phyloP scores from a whole-genome alignment of 495 filamentous ascomycete genomes.

The Aspergillus panamensis region DNA sequence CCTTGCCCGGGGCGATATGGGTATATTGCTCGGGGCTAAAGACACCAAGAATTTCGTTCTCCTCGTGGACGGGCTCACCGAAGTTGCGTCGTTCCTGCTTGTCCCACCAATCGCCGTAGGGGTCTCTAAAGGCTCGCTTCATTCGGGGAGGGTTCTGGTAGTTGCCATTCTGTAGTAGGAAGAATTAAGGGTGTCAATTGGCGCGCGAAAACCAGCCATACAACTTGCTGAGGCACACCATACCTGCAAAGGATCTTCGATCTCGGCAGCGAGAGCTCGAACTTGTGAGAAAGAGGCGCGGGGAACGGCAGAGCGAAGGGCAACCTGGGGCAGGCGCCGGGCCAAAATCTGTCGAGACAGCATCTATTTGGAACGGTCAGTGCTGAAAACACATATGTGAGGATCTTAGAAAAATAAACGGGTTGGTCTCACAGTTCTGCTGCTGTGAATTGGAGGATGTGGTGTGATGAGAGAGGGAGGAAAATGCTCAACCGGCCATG shows the following conservation, averaged over 20 bases:
- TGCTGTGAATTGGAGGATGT: constrained; percentile 29
- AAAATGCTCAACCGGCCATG: constrained; percentile 22
- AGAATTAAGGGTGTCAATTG: constrained; percentile 18
- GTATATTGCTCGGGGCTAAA: constrained; percentile 89
- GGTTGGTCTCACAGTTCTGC: constrained; percentile 25
- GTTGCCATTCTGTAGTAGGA: constrained; percentile 69
- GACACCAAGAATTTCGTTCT: constrained; percentile 90
- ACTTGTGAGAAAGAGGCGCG: constrained; percentile 51
- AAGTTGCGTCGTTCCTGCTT: constrained; percentile 95
- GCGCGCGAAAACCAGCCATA: constrained; percentile 5
- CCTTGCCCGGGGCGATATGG: constrained; percentile 71
- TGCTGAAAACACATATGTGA: constrained; percentile 6
- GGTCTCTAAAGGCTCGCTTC: constrained; percentile 88
- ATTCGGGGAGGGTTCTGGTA: constrained; percentile 82
- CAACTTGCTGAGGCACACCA: constrained; percentile 13
- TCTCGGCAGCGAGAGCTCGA: constrained; percentile 52
- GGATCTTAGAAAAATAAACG: neutral
- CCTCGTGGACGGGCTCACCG: constrained; percentile 93
- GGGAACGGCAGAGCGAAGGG: constrained; percentile 50
- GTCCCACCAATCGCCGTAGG: constrained; percentile 95
- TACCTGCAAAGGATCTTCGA: constrained; percentile 78
- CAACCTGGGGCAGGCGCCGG: constrained; percentile 45
- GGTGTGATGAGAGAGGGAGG: constrained; percentile 17
- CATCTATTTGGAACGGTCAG: constrained; percentile 50
- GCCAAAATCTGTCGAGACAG: constrained; percentile 58